phyloP scores from a whole-genome alignment of 306 rosid species.

The Vigna mungo region DNA sequence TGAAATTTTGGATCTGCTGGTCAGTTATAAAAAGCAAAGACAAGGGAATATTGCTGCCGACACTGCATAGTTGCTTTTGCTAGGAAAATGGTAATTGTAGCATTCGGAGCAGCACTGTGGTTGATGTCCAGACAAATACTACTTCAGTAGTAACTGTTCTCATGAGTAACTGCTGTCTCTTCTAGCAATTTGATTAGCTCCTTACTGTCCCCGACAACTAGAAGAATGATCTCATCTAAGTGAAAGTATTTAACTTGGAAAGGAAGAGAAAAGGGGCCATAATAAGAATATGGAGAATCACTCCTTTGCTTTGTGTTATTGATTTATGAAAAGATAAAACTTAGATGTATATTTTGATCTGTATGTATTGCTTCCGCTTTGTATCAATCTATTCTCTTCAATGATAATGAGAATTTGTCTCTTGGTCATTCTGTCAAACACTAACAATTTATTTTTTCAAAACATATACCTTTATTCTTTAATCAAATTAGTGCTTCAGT shows the following conservation, averaged over 20 bases:
- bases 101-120: background rate
- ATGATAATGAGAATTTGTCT: too few species aligned
- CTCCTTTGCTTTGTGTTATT: conserved; percentile 2
- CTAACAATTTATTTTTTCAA: too few species aligned
- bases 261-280: conserved; percentile 28
- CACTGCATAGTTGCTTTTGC: conserved; percentile 18
- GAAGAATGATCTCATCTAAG: too few species aligned
- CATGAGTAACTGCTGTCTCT: conserved; percentile 33
- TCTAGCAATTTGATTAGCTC: background rate
- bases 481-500: too few species aligned
- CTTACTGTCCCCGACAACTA: conserved; percentile 7
- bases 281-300: conserved; percentile 33
- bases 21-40: conserved; percentile 1
- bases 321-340: conserved; percentile 19
- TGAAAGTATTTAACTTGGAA: too few species aligned
- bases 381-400: too few species aligned
- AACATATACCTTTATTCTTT: too few species aligned
- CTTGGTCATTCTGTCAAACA: too few species aligned
- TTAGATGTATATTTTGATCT: too few species aligned
- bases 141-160: background rate
- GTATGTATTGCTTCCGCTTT: too few species aligned
- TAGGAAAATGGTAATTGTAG: background rate
- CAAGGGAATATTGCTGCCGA: conserved; percentile 1
- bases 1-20: conserved; percentile 18
- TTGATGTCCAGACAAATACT: conserved; percentile 34